Conservation (phyloP, 75 land plant species). For the Pinus albicaulis region DNA sequence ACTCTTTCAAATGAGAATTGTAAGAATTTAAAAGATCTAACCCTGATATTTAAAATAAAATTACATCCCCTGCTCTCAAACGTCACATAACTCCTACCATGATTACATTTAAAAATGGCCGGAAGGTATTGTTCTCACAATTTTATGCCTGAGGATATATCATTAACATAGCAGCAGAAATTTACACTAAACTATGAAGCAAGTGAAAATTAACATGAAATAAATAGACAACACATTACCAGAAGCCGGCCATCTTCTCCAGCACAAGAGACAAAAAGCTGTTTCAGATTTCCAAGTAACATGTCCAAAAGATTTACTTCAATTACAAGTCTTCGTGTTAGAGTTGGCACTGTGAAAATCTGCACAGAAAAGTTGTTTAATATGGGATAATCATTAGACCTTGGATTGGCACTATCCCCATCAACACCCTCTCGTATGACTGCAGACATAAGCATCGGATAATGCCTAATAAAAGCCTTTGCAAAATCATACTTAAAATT, state of each 20-base stretch:
- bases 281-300: constrained; percentile 65
- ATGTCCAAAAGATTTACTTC: constrained; percentile 68
- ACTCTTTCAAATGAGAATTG: too few relatives aligned
- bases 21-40: too few relatives aligned
- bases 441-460: constrained; percentile 57
- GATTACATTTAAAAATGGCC: too few relatives aligned
- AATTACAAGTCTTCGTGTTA: constrained; percentile 72
- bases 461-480: constrained; percentile 55
- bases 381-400: constrained; percentile 44
- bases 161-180: not conserved
- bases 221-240: constrained; percentile 37
- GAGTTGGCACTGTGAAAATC: constrained; percentile 91
- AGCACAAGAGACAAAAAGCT: constrained; percentile 59
- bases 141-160: too few relatives aligned
- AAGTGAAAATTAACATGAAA: not conserved
- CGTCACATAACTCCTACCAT: too few relatives aligned
- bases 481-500: constrained; percentile 84
- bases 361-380: constrained; percentile 87
- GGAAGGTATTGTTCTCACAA: too few relatives aligned
- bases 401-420: constrained; percentile 7
- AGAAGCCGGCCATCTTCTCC: constrained; percentile 71
- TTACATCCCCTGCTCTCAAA: too few relatives aligned
- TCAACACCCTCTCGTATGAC: constrained; percentile 32
- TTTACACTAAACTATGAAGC: not conserved
- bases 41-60: too few relatives aligned